Conservation (phyloP, 352 stramenopile genomes). For the Halophytophthora batemanensis region DNA sequence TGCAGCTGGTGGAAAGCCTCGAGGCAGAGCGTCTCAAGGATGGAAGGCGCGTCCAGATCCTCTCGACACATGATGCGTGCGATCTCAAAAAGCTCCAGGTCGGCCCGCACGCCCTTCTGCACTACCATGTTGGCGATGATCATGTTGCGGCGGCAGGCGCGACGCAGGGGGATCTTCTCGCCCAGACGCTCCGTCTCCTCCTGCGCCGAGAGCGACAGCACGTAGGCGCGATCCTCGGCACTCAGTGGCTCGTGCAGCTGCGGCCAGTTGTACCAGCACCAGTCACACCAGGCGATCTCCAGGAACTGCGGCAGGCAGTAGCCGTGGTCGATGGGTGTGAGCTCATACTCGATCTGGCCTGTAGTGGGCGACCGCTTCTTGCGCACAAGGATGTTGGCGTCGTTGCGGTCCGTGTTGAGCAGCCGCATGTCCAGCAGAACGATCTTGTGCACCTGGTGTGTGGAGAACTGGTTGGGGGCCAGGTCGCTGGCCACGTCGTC, state of each 20-base stretch:
- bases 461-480: conserved; percentile 85
- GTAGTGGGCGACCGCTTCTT: conserved; percentile 56
- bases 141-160: conserved; percentile 75
- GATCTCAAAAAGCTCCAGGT: conserved; percentile 68
- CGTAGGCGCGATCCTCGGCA: conserved; percentile 53
- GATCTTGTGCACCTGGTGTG: conserved; percentile 97
- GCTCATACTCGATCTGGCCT: conserved; percentile 76
- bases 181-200: conserved; percentile 54
- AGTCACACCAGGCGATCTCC: conserved; percentile 98
- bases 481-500: conserved; percentile 95
- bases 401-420: conserved; percentile 97
- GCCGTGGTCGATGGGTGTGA: conserved; percentile 99
- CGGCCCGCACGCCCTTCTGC: conserved; percentile 66
- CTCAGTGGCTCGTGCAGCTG: conserved; percentile 82
- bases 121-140: conserved; percentile 77
- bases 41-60: conserved; percentile 70
- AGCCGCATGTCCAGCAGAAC: conserved; percentile 97
- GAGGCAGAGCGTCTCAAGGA: conserved; percentile 58
- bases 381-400: conserved; percentile 96
- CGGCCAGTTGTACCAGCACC: conserved; percentile 98
- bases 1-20: conserved; percentile 69
- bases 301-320: conserved; percentile 95
- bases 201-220: conserved; percentile 53
- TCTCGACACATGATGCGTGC: conserved; percentile 84
- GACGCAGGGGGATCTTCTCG: conserved; percentile 71